Conservation (phyloP, 208 protist species). For the Trypanosoma cruzi region DNA sequence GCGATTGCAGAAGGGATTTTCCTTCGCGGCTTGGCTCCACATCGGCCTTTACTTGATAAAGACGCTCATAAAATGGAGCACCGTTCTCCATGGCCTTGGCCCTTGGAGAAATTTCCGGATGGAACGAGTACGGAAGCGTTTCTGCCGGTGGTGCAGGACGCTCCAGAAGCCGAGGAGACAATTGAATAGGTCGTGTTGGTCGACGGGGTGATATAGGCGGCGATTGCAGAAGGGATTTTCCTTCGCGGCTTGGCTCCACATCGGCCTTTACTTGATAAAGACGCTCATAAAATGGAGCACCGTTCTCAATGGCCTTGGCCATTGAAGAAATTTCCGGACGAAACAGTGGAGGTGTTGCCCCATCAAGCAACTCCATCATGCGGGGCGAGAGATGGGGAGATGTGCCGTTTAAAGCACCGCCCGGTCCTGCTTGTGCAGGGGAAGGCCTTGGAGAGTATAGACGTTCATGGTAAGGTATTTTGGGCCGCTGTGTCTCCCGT, state of each 20-base stretch:
- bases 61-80: constrained; percentile 37
- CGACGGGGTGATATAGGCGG: constrained; percentile 20
- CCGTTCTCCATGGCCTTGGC: constrained; percentile 30
- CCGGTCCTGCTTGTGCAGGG: neutral
- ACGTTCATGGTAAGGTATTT: constrained; percentile 23
- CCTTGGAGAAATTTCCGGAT: constrained; percentile 50
- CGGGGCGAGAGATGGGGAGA: constrained; percentile 4
- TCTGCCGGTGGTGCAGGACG: too few species aligned
- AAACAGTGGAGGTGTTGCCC: constrained; percentile 6
- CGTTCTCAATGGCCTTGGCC: constrained; percentile 19
- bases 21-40: too few species aligned
- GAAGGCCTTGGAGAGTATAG: constrained; percentile 12
- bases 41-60: too few species aligned
- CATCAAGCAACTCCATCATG: constrained; percentile 10
- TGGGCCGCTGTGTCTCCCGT: neutral
- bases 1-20: too few species aligned
- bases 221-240: too few species aligned
- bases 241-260: too few species aligned
- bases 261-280: too few species aligned
- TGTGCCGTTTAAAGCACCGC: neutral
- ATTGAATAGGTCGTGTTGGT: constrained; percentile 4
- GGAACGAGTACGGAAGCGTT: constrained; percentile 27
- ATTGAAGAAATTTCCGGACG: constrained; percentile 22
- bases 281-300: constrained; percentile 9
- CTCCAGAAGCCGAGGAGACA: constrained; percentile 29